Evolutionary conservation across 805 yeast genomes (phyloP), one percentile per base, ranked within the genome.

Genomic region (Pichia eremophila): DNA sequence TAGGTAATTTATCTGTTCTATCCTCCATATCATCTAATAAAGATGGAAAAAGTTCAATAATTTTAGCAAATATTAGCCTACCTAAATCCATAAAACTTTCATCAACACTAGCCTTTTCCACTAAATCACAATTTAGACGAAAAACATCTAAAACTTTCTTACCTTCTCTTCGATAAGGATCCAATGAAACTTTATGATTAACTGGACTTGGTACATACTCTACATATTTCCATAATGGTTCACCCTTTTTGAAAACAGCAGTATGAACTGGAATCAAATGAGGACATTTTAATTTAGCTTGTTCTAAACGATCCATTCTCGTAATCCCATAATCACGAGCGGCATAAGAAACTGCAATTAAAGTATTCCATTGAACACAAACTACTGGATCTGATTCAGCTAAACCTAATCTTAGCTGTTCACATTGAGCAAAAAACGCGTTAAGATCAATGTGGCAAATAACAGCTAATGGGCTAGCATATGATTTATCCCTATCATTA

Each of bases 361-460:
- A 67, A 0, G 90, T 74, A 43, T 74, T 72, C 99, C 99, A 93
- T 59, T 93, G 99, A 5, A 88, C 87, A 62, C 97, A 90, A 0
- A 89, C 97, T 2, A 93, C 83, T 0, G 99, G 97, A 51, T 81
- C 90, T 3, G 79, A 77, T 2, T 68, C 69, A 2, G 80, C 64
- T 15, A 83, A 65, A 0, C 83, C 83, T 17, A 87, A 71, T 39
- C 96, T 66, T 7, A 86, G 69, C 54, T 84, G 91, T 58, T 93
- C 97, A 31, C 83, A 93, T 60, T 93, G 99, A 0, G 99, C 96
- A 65, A 85, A 93, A 63, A 90, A 93, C 12, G 98, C 97, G 66
- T 93, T 95, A 57, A 88, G 76, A 65, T 93, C 99, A 25, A 93
- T 75, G 57, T 89, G 95, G 8, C 84, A 89, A 37, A 93, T 76